Evolutionary conservation across 805 yeast species (phyloP), one percentile per base, ranked within the genome.

Genomic region (Schizosaccharomyces octosporus): DNA sequence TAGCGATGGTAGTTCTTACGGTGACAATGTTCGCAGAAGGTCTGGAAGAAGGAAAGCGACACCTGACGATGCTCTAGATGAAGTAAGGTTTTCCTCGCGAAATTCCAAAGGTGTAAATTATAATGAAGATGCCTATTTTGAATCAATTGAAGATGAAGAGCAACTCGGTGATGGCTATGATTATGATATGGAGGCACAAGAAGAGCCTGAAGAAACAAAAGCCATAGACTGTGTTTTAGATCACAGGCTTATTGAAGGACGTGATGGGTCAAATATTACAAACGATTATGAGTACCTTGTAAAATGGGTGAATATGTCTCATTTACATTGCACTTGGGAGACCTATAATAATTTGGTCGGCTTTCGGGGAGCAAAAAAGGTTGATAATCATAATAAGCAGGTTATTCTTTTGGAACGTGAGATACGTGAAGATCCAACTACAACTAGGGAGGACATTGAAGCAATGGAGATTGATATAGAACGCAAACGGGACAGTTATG

Each of bases 291-390:
- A 69, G 62, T 68, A 67, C 48, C 65, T 64, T 24, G 68, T 93
- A 66, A 93, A 93, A 73, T 93, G 99, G 98, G 76, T 79, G 21
- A 86, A 80, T 61, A 76, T 81, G 64, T 85, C 97, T 15, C 97
- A 93, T 73, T 75, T 93, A 64, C 99, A 93, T 72, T 93, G 90
- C 71, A 83, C 95, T 0, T 93, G 97, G 97, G 95, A 89, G 69
- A 70, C 79, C 1, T 88, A 84, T 72, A 72, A 71, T 13, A 69
- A 68, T 31, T 66, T 77, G n/a, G 61, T 65, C 29, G 72, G 74
- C 6, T 71, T 76, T 64, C 83, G 83, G 69, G 98, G 99, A 55
- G 75, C 80, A 66, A 86, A 95, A 70, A 83, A 84, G 66, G 79
- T 93, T 24, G 97, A 90, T 63, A 93, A 93, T 72, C 93, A 88